These are phyloP conservation scores for Hypoxylon perforatum DNA, from an alignment of 495 filamentous ascomycete species.

Conservation along the genomic window DNA sequence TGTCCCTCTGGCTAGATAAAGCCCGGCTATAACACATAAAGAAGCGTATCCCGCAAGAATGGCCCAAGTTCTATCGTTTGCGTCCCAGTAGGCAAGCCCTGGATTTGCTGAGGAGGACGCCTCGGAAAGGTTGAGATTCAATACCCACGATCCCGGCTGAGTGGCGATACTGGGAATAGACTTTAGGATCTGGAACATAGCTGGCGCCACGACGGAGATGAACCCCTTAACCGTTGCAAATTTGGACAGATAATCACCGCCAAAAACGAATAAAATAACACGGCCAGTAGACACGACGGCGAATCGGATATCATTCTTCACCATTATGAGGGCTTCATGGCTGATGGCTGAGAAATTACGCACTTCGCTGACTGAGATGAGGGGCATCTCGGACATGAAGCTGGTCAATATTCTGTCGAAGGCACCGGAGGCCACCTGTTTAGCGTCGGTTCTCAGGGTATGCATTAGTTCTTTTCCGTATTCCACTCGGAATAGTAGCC, in stretches of 20 bases:
- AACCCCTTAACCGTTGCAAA: slow-evolving; percentile 13
- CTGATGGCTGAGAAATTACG: slow-evolving; percentile 61
- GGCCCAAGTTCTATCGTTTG: slow-evolving; percentile 80
- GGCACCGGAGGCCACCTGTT: slow-evolving; percentile 39
- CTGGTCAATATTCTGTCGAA: slow-evolving; percentile 51
- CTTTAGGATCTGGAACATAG: slow-evolving; percentile 8
- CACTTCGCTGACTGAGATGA: slow-evolving; percentile 54
- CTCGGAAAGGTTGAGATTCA: slow-evolving; percentile 60
- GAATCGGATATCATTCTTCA: slow-evolving; percentile 50
- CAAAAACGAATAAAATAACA: slow-evolving; percentile 44
- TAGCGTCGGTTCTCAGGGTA: slow-evolving; percentile 31
- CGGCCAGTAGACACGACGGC: slow-evolving; percentile 38
- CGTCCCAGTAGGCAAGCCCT: slow-evolving; percentile 78
- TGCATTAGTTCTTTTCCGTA: slow-evolving; percentile 33
- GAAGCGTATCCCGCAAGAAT: slow-evolving; percentile 83
- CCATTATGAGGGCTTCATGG: slow-evolving; percentile 54
- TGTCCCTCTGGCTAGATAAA: slow-evolving; percentile 78
- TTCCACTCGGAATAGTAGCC: slow-evolving; percentile 28
- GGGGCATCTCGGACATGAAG: slow-evolving; percentile 52
- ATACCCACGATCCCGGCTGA: slow-evolving; percentile 58
- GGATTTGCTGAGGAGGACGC: slow-evolving; percentile 60
- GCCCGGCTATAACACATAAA: slow-evolving; percentile 74
- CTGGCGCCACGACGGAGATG: slow-evolving; percentile 4
- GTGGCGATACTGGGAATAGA: slow-evolving; percentile 12
- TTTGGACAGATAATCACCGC: slow-evolving; percentile 48